Evolutionary conservation across 2,329 filamentous ascomycete species (phyloP).

Genomic region (Phialophora chinensis): DNA sequence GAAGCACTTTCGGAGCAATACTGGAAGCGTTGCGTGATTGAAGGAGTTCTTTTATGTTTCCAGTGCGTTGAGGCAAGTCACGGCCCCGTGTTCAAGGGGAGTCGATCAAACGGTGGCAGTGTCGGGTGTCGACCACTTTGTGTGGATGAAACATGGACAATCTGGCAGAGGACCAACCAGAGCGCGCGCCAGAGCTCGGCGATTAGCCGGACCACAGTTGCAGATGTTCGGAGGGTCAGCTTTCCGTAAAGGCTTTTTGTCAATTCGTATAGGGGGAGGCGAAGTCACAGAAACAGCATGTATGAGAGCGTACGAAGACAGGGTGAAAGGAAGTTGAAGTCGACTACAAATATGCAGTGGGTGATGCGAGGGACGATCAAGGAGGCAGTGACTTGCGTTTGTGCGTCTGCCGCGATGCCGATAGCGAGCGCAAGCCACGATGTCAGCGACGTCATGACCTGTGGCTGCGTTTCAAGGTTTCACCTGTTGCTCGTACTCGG

Average conservation of each 20-base stretch:
- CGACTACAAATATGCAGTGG: not conserved
- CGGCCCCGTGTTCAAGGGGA: conserved; percentile 28
- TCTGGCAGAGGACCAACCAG: conserved; percentile 35
- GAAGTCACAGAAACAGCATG: not conserved
- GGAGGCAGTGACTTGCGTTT: conserved; percentile 7
- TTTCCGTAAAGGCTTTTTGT: conserved; percentile 20
- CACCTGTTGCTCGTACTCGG: not conserved
- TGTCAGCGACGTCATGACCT: not conserved
- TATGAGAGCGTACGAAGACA: not conserved
- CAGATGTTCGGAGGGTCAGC: conserved; percentile 29
- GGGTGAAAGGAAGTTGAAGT: not conserved
- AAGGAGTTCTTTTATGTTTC: conserved; percentile 30
- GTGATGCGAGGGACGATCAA: conserved; percentile 1
- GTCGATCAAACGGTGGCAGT: conserved; percentile 37
- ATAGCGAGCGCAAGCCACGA: not conserved
- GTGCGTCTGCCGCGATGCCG: conserved; percentile 5
- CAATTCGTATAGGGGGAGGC: conserved; percentile 13
- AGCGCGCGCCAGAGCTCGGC: conserved; percentile 24
- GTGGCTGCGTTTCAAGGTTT: not conserved
- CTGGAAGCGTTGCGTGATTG: conserved; percentile 20
- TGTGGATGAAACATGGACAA: conserved; percentile 36
- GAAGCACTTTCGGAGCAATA: conserved; percentile 1
- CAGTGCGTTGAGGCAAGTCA: conserved; percentile 18
- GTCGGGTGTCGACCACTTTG: conserved; percentile 31
- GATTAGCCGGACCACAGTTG: conserved; percentile 20